These are phyloP conservation scores for Cladobotryum protrusum DNA, from an alignment of 2,329 filamentous ascomycete genomes.

Conservation along the genomic window DNA sequence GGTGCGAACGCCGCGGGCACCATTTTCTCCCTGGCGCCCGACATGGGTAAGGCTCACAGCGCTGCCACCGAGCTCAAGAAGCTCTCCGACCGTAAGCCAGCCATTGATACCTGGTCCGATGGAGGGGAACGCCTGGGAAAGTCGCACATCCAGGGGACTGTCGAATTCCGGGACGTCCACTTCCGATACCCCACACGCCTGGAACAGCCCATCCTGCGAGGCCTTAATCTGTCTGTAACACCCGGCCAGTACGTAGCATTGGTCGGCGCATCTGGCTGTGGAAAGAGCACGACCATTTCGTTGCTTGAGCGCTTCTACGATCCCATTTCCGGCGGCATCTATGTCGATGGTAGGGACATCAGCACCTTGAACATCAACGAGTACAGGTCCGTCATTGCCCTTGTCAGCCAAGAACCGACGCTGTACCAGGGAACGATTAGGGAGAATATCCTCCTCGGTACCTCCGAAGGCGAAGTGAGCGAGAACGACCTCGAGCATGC, in stretches of 20 bases:
- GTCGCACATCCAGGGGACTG: slow-evolving; percentile 48
- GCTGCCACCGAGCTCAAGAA: slow-evolving; percentile 70
- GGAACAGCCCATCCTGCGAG: slow-evolving; percentile 57
- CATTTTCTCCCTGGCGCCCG: slow-evolving; percentile 78
- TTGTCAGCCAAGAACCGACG: slow-evolving; percentile 91
- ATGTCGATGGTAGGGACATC: slow-evolving; percentile 78
- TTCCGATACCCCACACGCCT: slow-evolving; percentile 65
- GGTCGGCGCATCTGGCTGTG: not conserved
- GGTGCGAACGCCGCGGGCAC: slow-evolving; percentile 80
- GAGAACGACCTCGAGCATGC: slow-evolving; percentile 71
- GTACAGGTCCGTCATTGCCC: slow-evolving; percentile 74
- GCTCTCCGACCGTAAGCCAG: slow-evolving; percentile 69
- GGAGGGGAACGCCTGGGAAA: slow-evolving; percentile 54
- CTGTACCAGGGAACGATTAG: slow-evolving; percentile 86
- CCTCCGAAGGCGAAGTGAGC: slow-evolving; percentile 49
- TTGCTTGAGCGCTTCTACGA: slow-evolving; percentile 94
- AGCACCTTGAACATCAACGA: slow-evolving; percentile 74
- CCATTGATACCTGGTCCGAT: slow-evolving; percentile 67
- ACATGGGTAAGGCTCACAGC: slow-evolving; percentile 80
- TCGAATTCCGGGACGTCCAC: slow-evolving; percentile 56
- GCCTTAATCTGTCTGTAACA: slow-evolving; percentile 51
- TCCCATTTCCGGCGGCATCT: slow-evolving; percentile 70
- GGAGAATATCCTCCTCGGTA: slow-evolving; percentile 83
- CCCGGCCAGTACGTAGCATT: slow-evolving; percentile 12
- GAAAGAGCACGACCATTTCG: slow-evolving; percentile 89